These are phyloP conservation scores for Zymoseptoria ardabiliae DNA, from an alignment of 2,329 filamentous ascomycete species.

Conservation along the genomic window DNA sequence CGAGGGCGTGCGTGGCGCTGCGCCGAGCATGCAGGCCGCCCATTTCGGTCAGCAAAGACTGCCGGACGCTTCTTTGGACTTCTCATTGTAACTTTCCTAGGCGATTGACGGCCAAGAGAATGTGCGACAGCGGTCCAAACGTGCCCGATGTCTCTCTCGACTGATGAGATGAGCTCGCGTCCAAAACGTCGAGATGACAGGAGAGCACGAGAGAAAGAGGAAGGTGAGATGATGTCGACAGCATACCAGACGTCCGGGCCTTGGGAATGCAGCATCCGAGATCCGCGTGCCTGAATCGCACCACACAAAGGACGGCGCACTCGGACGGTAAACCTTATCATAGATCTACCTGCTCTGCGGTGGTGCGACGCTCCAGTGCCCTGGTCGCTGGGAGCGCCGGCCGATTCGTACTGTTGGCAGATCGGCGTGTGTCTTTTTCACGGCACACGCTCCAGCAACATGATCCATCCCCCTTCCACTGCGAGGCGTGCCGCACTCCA, in stretches of 20 bases:
- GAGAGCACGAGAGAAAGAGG: background rate
- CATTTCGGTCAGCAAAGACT: slow-evolving; percentile 13
- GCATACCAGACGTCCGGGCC: background rate
- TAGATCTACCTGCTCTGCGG: slow-evolving; percentile 20
- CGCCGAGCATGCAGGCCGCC: slow-evolving; percentile 25
- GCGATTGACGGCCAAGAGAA: background rate
- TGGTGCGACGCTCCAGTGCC: slow-evolving; percentile 21
- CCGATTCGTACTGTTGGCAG: slow-evolving; percentile 24
- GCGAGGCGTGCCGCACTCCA: slow-evolving; percentile 4
- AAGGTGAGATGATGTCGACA: background rate
- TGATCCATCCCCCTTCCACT: background rate
- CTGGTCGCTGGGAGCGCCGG: slow-evolving; percentile 21
- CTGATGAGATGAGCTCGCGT: slow-evolving; percentile 1
- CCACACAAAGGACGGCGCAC: background rate
- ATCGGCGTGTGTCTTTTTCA: slow-evolving; percentile 12
- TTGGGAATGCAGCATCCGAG: slow-evolving; percentile 6
- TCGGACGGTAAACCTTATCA: slow-evolving; percentile 20
- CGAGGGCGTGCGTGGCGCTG: slow-evolving; percentile 18
- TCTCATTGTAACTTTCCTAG: background rate
- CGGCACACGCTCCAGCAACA: background rate
- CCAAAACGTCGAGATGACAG: background rate
- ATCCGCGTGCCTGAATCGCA: slow-evolving; percentile 4
- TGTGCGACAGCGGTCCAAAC: slow-evolving; percentile 5
- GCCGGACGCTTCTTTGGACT: slow-evolving; percentile 16
- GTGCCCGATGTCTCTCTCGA: background rate